These are phyloP conservation scores for Haplosporangium gracile DNA, from an alignment of 192 early-diverging fungal species.

Conservation along the genomic window DNA sequence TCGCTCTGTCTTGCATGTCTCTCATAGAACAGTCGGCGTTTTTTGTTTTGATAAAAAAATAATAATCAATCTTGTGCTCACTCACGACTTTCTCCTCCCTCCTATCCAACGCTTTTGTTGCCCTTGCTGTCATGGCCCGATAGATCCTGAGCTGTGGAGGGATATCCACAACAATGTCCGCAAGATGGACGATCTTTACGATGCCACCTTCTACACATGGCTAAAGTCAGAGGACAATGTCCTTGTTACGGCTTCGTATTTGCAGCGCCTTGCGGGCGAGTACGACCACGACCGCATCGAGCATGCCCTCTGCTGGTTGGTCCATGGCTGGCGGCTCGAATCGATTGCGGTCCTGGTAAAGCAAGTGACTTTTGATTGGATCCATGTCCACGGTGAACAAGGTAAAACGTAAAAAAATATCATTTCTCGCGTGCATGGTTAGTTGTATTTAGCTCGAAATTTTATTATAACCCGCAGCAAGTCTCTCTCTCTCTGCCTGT, in stretches of 20 bases:
- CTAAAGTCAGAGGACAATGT: slow-evolving; percentile 83
- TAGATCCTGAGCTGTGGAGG: slow-evolving; percentile 67
- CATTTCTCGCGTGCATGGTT: not conserved
- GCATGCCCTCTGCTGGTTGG: slow-evolving; percentile 82
- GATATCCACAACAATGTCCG: slow-evolving; percentile 81
- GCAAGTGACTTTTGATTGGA: slow-evolving; percentile 80
- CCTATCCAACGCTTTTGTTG: not conserved
- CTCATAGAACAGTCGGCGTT: slow-evolving; percentile 2
- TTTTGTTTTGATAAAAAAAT: not conserved
- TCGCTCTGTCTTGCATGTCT: slow-evolving; percentile 10
- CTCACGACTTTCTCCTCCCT: not conserved
- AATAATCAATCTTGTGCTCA: not conserved
- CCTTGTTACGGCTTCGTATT: slow-evolving; percentile 74
- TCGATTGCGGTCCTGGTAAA: slow-evolving; percentile 77
- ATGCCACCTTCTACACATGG: slow-evolving; percentile 83
- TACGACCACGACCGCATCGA: slow-evolving; percentile 80
- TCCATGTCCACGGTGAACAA: slow-evolving; percentile 58
- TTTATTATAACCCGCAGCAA: not conserved
- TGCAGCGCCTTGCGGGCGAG: slow-evolving; percentile 82
- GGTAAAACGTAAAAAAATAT: slow-evolving; percentile 39
- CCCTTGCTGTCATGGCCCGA: not conserved
- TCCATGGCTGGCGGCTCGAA: slow-evolving; percentile 79
- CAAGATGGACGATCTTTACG: slow-evolving; percentile 83
- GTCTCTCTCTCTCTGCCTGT: too few species aligned
- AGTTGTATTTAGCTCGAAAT: not conserved